phyloP scores from a whole-genome alignment of 2,329 filamentous ascomycete species.

The Ophioceras dolichostomum region DNA sequence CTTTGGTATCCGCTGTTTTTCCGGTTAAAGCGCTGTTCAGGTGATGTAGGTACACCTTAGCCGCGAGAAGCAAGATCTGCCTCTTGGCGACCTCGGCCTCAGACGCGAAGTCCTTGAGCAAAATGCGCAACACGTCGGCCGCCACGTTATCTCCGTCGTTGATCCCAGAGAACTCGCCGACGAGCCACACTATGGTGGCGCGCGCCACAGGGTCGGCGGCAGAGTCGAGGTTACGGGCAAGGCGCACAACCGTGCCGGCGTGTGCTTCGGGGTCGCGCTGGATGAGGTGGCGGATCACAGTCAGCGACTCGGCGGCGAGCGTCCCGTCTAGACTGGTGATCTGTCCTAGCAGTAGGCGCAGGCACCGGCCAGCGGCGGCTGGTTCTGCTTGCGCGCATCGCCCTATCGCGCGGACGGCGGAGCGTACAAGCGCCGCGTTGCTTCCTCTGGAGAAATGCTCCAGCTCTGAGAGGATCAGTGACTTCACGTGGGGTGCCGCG shows the following conservation, averaged over 20 bases:
- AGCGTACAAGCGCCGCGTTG: constrained; percentile 68
- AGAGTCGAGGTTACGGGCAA: constrained; percentile 85
- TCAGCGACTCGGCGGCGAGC: constrained; percentile 82
- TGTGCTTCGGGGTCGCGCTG: constrained; percentile 79
- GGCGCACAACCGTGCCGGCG: constrained; percentile 69
- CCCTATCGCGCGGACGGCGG: constrained; percentile 86
- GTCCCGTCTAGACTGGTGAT: constrained; percentile 81
- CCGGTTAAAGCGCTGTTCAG: too few relatives aligned
- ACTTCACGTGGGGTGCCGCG: constrained; percentile 62
- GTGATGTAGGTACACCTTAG: constrained; percentile 93
- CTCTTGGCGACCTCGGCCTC: constrained; percentile 80
- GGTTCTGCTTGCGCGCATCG: constrained; percentile 75
- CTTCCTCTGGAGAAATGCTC: constrained; percentile 76
- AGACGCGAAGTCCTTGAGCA: constrained; percentile 71
- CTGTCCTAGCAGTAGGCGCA: constrained; percentile 72
- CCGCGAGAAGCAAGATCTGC: constrained; percentile 83
- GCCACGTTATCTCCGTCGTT: constrained; percentile 81
- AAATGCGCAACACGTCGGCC: constrained; percentile 77
- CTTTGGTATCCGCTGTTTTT: too few relatives aligned
- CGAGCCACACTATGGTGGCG: constrained; percentile 94
- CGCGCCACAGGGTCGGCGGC: constrained; percentile 79
- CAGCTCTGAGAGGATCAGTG: constrained; percentile 80
- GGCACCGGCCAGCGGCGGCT: constrained; percentile 61
- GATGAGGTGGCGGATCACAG: constrained; percentile 90
- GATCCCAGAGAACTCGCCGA: constrained; percentile 80